phyloP scores from a whole-genome alignment of 495 filamentous ascomycete species.

The Aspergillus nidulans region DNA sequence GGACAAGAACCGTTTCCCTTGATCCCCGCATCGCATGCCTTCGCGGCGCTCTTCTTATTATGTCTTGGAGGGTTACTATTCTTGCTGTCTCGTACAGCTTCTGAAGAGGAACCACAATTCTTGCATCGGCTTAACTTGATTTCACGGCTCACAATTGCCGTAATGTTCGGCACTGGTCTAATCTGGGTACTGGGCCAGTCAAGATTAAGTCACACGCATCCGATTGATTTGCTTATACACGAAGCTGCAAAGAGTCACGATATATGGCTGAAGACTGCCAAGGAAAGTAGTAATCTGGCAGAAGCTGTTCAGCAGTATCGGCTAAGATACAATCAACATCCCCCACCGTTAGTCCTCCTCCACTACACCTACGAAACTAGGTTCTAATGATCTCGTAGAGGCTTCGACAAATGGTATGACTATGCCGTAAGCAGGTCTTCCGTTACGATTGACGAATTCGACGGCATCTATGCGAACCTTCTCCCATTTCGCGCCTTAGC shows the following conservation, averaged over 20 bases:
- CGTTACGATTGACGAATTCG: conserved; percentile 68
- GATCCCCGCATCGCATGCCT: conserved; percentile 19
- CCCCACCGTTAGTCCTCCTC: conserved; percentile 35
- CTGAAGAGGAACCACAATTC: conserved; percentile 28
- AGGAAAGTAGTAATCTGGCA: conserved; percentile 31
- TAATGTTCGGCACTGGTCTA: conserved; percentile 26
- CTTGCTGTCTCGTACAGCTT: conserved; percentile 25
- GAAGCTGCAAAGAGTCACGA: conserved; percentile 35
- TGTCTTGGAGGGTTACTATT: conserved; percentile 27
- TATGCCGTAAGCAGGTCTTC: conserved; percentile 62
- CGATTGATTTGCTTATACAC: conserved; percentile 47
- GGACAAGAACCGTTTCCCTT: conserved; percentile 34
- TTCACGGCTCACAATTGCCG: conserved; percentile 24
- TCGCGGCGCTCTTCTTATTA: conserved; percentile 15
- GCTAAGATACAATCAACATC: conserved; percentile 42
- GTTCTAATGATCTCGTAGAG: conserved; percentile 22
- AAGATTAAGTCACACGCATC: conserved; percentile 30
- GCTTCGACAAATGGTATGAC: conserved; percentile 63
- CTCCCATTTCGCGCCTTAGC: conserved; percentile 68
- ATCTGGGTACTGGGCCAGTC: conserved; percentile 29
- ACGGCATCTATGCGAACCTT: conserved; percentile 65
- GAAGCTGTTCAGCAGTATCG: conserved; percentile 40
- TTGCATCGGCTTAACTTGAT: conserved; percentile 28
- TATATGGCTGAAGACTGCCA: conserved; percentile 32
- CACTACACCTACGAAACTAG: background rate